Percentiles rank a stretch among this genome's conserved stretches.
Conservation (phyloP, 257 asterid species). For the Dorcoceras hygrometricum region DNA sequence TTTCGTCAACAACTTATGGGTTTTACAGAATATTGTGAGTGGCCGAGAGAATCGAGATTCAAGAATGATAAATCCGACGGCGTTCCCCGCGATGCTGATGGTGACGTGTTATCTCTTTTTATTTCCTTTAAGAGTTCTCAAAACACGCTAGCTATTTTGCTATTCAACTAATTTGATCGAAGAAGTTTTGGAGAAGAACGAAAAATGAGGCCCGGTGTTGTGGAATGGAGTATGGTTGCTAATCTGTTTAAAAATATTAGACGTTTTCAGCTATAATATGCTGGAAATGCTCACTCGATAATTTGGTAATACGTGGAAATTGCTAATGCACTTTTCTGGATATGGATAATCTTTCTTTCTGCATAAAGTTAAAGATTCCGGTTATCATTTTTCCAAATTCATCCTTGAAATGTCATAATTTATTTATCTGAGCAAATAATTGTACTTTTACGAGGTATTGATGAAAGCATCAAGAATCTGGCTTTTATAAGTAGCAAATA, state of each 20-base stretch:
- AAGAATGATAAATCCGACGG: conserved; percentile 43
- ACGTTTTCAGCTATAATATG: neutral
- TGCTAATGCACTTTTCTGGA: neutral
- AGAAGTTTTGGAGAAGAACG: neutral
- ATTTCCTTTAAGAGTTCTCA: neutral
- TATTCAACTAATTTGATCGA: neutral
- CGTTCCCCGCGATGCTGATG: conserved; percentile 45
- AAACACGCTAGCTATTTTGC: neutral
- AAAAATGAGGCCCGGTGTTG: conserved; percentile 1
- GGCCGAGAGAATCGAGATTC: conserved; percentile 51
- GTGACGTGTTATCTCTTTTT: conserved; percentile 33
- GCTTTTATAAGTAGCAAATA: neutral
- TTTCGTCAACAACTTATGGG: neutral
- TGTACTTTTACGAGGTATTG: neutral
- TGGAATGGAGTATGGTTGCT: conserved; percentile 11
- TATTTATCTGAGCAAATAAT: conserved; percentile 9
- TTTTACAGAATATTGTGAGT: conserved; percentile 38
- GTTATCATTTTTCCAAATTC: neutral
- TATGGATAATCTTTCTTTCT: neutral
- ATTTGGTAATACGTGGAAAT: neutral
- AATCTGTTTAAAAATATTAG: neutral
- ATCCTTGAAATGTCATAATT: neutral
- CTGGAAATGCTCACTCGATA: neutral
- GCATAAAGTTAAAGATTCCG: conserved; percentile 4
- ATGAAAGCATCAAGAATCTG: neutral